phyloP scores from a whole-genome alignment of 768 basidiomycete species.

The Hericium erinaceus region DNA sequence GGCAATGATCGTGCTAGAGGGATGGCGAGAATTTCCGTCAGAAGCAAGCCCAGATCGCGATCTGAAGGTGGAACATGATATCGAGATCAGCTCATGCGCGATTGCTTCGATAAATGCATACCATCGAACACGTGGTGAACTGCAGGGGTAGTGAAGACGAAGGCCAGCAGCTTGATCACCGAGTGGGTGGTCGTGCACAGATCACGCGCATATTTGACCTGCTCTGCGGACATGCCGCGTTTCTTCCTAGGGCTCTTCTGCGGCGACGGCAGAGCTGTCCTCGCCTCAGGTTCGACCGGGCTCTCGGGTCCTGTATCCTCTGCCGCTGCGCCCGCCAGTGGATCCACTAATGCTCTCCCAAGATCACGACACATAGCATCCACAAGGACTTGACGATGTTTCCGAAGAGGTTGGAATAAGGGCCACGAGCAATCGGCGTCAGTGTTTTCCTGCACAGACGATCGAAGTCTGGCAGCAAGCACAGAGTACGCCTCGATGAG shows the following conservation, averaged over 20 bases:
- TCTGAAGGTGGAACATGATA: conserved; percentile 30
- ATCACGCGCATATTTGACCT: conserved; percentile 73
- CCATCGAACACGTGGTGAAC: conserved; percentile 54
- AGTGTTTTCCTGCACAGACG: conserved; percentile 29
- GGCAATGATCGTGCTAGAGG: conserved; percentile 62
- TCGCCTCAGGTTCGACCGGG: conserved; percentile 3
- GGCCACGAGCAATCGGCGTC: conserved; percentile 60
- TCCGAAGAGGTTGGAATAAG: conserved; percentile 61
- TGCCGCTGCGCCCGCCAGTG: conserved; percentile 20
- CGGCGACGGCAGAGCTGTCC: conserved; percentile 50
- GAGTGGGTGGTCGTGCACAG: conserved; percentile 65
- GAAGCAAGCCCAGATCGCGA: conserved; percentile 45
- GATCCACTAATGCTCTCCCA: conserved; percentile 53
- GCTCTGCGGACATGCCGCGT: conserved; percentile 66
- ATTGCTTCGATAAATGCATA: conserved; percentile 23
- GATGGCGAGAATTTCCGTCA: conserved; percentile 60
- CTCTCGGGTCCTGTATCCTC: conserved; percentile 1
- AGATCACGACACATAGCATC: conserved; percentile 61
- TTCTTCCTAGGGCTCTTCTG: conserved; percentile 59
- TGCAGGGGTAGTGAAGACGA: conserved; percentile 52
- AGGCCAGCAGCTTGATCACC: conserved; percentile 54
- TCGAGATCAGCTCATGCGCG: conserved; percentile 3
- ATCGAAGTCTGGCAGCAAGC: conserved; percentile 55
- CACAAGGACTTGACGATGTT: conserved; percentile 41
- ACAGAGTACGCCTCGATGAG: conserved; percentile 70